Percentiles rank a stretch among this genome's conserved stretches.
phyloP scores from a whole-genome alignment of 139 green algal genomes.

The Micromonas commoda region DNA sequence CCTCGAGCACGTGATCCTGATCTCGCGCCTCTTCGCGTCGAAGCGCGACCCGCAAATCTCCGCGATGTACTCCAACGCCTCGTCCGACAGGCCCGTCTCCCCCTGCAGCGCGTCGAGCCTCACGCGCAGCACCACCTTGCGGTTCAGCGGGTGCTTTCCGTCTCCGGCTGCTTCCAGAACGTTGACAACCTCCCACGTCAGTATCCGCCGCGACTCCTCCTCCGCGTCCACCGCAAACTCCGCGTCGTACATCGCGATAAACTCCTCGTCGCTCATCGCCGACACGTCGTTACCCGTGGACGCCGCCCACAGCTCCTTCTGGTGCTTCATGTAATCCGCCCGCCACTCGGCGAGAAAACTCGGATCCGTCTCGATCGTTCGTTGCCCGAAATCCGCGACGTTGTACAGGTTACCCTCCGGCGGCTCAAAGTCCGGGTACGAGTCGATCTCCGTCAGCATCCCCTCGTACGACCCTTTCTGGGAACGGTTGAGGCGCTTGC shows the following conservation, averaged over 20 bases:
- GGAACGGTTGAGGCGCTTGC: not conserved
- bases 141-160: not conserved
- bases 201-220: not conserved
- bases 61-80: constrained; percentile 22
- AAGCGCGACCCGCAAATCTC: not conserved
- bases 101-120: not conserved
- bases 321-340: not conserved
- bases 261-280: not conserved
- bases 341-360: not conserved
- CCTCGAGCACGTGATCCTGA: constrained; percentile 5
- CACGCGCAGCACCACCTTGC: constrained; percentile 1
- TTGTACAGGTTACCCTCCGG: not conserved
- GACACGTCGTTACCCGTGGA: no score
- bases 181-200: not conserved
- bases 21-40: not conserved
- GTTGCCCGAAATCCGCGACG: not conserved
- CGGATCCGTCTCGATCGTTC: not conserved
- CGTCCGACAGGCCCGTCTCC: constrained; percentile 12
- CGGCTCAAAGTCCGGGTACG: not conserved
- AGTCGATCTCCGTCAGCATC: constrained; percentile 14
- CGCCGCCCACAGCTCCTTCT: not conserved
- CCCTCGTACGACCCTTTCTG: constrained; percentile 17
- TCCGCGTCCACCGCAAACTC: not conserved
- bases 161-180: not conserved
- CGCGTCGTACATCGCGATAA: not conserved